phyloP scores from a whole-genome alignment of 2,329 filamentous ascomycete species.

The Monilinia vaccinii-corymbosi region DNA sequence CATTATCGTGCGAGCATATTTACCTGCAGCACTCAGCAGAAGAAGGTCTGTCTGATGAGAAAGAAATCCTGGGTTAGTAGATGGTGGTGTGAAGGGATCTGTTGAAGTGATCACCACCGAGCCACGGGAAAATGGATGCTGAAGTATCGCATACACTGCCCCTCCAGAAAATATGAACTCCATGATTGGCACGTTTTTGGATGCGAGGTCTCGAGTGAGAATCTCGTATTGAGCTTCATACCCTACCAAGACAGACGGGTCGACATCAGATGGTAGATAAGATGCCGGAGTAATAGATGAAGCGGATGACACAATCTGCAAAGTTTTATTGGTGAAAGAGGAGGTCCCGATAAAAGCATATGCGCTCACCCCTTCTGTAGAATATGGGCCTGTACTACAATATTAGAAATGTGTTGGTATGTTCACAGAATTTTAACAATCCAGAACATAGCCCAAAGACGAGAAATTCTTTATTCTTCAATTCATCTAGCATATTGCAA shows the following conservation, averaged over 20 bases:
- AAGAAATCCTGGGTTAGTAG: conserved; percentile 47
- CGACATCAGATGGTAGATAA: neutral
- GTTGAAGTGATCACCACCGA: conserved; percentile 43
- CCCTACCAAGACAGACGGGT: neutral
- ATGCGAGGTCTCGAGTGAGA: conserved; percentile 6
- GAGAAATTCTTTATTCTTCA: no score
- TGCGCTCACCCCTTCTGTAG: neutral
- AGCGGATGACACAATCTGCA: neutral
- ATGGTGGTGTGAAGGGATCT: conserved; percentile 32
- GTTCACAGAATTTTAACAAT: neutral
- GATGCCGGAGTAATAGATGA: neutral
- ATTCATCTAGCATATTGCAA: no score
- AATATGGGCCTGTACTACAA: conserved; percentile 1
- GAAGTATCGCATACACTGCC: conserved; percentile 38
- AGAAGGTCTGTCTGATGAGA: conserved; percentile 26
- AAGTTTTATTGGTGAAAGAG: conserved; percentile 3
- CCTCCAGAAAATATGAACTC: conserved; percentile 5
- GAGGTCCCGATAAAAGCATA: conserved; percentile 1
- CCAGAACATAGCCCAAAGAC: no score
- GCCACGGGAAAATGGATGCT: conserved; percentile 48
- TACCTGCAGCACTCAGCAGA: neutral
- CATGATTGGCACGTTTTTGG: neutral
- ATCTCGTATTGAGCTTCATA: conserved; percentile 7
- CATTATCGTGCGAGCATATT: neutral
- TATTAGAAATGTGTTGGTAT: neutral